A percentile compares a stretch with the other conserved stretches of the same genome.
Conservation (phyloP, 306 rosid species). For the Citrullus mucosospermus region DNA sequence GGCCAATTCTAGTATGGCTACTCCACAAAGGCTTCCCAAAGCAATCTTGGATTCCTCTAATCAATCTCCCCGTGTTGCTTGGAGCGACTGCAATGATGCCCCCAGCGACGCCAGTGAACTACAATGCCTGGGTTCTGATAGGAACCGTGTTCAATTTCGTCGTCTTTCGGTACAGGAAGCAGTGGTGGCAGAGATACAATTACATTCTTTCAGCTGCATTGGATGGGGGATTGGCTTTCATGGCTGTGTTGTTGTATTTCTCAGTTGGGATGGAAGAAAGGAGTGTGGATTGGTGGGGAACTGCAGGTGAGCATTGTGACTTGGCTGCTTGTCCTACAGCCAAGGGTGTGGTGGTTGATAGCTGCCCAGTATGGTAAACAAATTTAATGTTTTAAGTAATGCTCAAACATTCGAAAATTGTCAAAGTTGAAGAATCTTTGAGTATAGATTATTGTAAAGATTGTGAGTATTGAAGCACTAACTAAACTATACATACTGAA, state of each 20-base stretch:
- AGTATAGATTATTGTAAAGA: background rate
- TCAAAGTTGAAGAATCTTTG: background rate
- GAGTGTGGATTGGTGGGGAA: conserved; percentile 50
- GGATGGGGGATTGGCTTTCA: conserved; percentile 24
- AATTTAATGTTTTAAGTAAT: background rate
- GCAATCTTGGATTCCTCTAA: conserved; percentile 15
- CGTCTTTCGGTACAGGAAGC: background rate
- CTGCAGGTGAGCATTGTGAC: conserved; percentile 46
- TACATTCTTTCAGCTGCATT: conserved; percentile 12
- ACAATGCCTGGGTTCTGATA: conserved; percentile 2
- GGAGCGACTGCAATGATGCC: conserved; percentile 7
- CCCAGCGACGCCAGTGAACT: conserved; percentile 1
- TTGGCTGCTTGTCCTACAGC: conserved; percentile 61
- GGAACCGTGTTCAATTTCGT: conserved; percentile 10
- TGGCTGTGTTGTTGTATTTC: conserved; percentile 44
- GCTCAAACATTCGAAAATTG: background rate
- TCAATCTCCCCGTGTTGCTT: conserved; percentile 5
- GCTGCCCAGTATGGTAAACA: conserved; percentile 22
- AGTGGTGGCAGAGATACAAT: conserved; percentile 12
- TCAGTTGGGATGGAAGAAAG: conserved; percentile 29
- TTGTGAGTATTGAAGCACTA: background rate
- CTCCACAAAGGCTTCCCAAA: conserved; percentile 15
- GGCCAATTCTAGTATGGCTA: conserved; percentile 12
- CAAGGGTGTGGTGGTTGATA: conserved; percentile 26
- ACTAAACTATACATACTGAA: background rate